Evolutionary conservation across 768 basidiomycete species (phyloP).

Genomic region (Collybiopsis confluens): DNA sequence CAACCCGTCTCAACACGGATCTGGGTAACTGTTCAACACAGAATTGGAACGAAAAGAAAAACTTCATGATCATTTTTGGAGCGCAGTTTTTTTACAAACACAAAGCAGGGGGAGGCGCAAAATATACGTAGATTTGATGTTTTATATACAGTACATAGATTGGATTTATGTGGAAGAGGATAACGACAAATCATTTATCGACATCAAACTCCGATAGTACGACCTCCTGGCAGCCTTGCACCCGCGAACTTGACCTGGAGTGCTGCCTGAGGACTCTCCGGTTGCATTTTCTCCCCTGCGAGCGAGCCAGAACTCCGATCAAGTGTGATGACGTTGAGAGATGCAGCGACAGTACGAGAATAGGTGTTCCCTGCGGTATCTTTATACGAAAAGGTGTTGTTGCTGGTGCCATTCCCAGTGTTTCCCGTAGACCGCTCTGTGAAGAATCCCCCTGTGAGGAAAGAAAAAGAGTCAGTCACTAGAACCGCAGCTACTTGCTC

Average conservation of each 20-base stretch:
- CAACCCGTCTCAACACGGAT: conserved; percentile 33
- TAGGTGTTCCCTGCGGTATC: conserved; percentile 63
- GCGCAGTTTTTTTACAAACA: neutral
- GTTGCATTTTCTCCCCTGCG: conserved; percentile 15
- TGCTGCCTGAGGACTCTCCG: neutral
- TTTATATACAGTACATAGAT: neutral
- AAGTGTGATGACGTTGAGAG: conserved; percentile 55
- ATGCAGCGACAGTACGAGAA: conserved; percentile 54
- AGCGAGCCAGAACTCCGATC: conserved; percentile 54
- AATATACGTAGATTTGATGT: no score
- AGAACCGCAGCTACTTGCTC: neutral
- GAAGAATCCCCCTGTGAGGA: conserved; percentile 45
- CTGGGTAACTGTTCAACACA: conserved; percentile 37
- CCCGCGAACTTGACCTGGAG: conserved; percentile 7
- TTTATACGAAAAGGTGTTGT: conserved; percentile 60
- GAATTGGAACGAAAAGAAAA: conserved; percentile 12
- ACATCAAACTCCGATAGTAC: conserved; percentile 13
- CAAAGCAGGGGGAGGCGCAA: neutral
- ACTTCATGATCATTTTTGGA: no score
- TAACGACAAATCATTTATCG: neutral
- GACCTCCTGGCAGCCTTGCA: conserved; percentile 33
- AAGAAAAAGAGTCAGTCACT: neutral
- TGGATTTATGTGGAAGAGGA: neutral
- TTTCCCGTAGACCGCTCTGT: conserved; percentile 40
- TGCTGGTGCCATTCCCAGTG: conserved; percentile 64